Evolutionary conservation across 306 rosid genomes (phyloP).

Genomic region (Cucumis hystrix): DNA sequence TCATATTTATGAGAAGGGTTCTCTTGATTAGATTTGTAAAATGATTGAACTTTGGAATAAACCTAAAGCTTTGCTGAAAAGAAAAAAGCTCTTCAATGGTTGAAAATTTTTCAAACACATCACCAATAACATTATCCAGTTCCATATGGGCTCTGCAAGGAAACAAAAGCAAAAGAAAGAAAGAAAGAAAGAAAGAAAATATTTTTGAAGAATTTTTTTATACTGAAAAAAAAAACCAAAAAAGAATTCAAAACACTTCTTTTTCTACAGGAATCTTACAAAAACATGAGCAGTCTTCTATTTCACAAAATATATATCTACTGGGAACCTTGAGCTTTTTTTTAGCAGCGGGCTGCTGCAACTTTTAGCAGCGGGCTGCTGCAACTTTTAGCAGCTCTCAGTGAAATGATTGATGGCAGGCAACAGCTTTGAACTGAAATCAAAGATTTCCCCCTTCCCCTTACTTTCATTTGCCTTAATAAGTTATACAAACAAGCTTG

Average conservation of each 20-base stretch:
- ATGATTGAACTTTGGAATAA: too few relatives aligned
- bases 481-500: background rate
- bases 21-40: too few relatives aligned
- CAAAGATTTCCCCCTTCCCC: background rate
- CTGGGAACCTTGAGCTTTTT: background rate
- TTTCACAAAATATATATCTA: background rate
- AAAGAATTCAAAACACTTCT: background rate
- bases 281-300: background rate
- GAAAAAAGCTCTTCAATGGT: background rate
- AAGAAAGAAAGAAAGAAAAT: background rate
- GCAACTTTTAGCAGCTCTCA: background rate
- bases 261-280: background rate
- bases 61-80: background rate
- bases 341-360: conserved; percentile 9
- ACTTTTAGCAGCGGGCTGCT: conserved; percentile 6
- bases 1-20: too few relatives aligned
- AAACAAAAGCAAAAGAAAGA: background rate
- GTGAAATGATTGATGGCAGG: background rate
- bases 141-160: background rate
- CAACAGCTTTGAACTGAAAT: background rate
- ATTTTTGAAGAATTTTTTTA: background rate
- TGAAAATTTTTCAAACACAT: background rate
- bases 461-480: background rate
- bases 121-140: background rate
- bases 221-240: background rate